These are phyloP conservation scores for Septoria linicola DNA, from an alignment of 2,329 filamentous ascomycete species.

Conservation along the genomic window DNA sequence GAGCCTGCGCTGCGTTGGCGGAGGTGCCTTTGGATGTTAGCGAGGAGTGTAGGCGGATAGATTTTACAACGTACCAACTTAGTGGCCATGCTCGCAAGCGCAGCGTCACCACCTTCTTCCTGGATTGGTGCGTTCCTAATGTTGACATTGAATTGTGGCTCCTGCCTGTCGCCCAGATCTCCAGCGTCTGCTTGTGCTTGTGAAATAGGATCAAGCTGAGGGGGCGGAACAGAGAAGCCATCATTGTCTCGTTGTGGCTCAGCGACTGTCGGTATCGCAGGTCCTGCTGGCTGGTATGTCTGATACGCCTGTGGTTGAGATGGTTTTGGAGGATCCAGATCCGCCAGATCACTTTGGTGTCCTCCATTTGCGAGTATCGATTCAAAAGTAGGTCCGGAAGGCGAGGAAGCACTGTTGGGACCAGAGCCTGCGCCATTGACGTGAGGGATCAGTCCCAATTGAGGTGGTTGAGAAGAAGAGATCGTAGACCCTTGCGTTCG, in stretches of 20 bases:
- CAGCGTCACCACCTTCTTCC: slow-evolving; percentile 69
- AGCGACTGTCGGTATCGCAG: slow-evolving; percentile 20
- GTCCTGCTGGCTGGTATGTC: slow-evolving; percentile 8
- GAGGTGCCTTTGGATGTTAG: slow-evolving; percentile 49
- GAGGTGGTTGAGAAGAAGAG: slow-evolving; percentile 18
- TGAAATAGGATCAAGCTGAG: slow-evolving; percentile 60
- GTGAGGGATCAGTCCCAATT: slow-evolving; percentile 21
- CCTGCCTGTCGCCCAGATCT: slow-evolving; percentile 52
- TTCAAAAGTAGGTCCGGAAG: slow-evolving; percentile 1
- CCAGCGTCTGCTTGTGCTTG: slow-evolving; percentile 69
- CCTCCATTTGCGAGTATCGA: slow-evolving; percentile 32
- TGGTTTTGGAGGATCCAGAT: slow-evolving; percentile 35
- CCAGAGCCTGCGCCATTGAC: slow-evolving; percentile 28
- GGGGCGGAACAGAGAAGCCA: slow-evolving; percentile 70
- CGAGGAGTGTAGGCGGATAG: not conserved
- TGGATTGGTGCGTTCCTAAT: slow-evolving; percentile 76
- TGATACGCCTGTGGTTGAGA: slow-evolving; percentile 21
- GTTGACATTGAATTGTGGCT: slow-evolving; percentile 71
- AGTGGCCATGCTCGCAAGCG: slow-evolving; percentile 72
- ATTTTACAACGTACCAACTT: slow-evolving; percentile 56
- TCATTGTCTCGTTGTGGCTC: slow-evolving; percentile 65
- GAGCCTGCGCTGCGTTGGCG: slow-evolving; percentile 49
- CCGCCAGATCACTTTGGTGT: slow-evolving; percentile 38
- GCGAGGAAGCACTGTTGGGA: slow-evolving; percentile 15
- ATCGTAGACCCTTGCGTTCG: slow-evolving; percentile 11